Base-by-base conservation (phyloP, 208 protist species). In the Chromosphaera perkinsii region DNA sequence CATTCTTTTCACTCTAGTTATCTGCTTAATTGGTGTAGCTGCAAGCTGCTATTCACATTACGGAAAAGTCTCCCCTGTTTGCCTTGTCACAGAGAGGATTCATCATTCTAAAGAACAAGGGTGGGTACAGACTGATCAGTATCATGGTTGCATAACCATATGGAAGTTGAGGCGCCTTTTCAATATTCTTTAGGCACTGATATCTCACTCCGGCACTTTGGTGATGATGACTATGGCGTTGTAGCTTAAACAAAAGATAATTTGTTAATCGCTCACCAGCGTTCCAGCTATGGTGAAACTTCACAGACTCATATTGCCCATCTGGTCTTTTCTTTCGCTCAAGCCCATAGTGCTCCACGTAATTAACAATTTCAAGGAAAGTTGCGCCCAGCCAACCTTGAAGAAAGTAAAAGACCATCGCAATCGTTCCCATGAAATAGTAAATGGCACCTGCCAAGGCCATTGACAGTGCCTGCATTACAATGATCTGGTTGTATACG, bases 301-400 rank as follows among this genome's bases (percentile, higher is more conserved):
- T 64, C 14, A 76, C 69, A n/a, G 32, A 55, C 42, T 76, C 72
- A 27, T 43, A 76, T 1, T 1, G 29, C 1, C 64, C 64, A 31
- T 37, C 27, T 7, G 39, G 10, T 12, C 3, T 33, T 29, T 26
- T 17, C 27, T 70, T 61, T 32, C 72, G 58, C 12, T 17, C 45
- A 20, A 76, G 48, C 2, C 72, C 72, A 49, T 76, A 76, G 35
- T 76, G 72, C n/a, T 76, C 72, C 2, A 75, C 20, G 26, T 76
- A 76, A 36, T 76, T 76, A 3, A 76, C 42, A 39, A 51, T n/a
- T 35, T 76, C 72, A 17, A 76, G 43, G 26, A 76, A 37, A 17
- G 20, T 62, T 20, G 75, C 56, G 0, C 56, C 67, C 0, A 76
- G 14, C 7, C 67, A 27, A 2, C 36, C 12, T 3, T 63, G 40